Percentiles rank a stretch among this genome's conserved stretches.
Evolutionary conservation across 2,329 filamentous ascomycete species (phyloP).

Genomic region (Fonsecaea erecta): DNA sequence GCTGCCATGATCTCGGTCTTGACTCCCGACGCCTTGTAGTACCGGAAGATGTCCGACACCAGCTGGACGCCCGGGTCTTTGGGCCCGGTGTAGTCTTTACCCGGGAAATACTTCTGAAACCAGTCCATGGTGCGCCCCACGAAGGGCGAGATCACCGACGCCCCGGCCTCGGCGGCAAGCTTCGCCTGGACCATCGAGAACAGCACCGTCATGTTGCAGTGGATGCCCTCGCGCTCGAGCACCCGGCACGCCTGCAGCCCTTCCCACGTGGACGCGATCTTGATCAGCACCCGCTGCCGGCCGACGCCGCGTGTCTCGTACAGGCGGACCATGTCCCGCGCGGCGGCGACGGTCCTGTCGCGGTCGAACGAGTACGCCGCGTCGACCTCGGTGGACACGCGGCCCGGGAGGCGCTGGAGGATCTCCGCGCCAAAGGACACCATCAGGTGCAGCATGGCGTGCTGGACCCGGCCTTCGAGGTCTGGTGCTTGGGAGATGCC

Average conservation of each 20-base stretch:
- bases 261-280: conserved; percentile 67
- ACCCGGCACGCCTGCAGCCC: conserved; percentile 63
- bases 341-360: not conserved
- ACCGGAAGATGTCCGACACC: not conserved
- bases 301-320: conserved; percentile 2
- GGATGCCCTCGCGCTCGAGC: conserved; percentile 58
- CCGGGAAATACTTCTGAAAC: not conserved
- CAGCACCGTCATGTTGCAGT: conserved; percentile 65
- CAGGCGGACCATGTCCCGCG: not conserved
- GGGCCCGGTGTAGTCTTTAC: not conserved
- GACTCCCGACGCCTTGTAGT: not conserved
- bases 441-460: not conserved
- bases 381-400: conserved; percentile 8
- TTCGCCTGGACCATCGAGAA: conserved; percentile 66
- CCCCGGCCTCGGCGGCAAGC: conserved; percentile 62
- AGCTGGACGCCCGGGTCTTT: conserved; percentile 7
- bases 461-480: not conserved
- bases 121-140: conserved; percentile 43
- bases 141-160: conserved; percentile 66
- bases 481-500: not conserved
- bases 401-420: not conserved
- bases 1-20: conserved; percentile 6
- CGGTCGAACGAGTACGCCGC: conserved; percentile 4
- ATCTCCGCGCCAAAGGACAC: conserved; percentile 8
- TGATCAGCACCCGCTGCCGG: conserved; percentile 50